Conservation (phyloP, 2,329 filamentous ascomycete genomes). For the Pseudocercospora eumusae region DNA sequence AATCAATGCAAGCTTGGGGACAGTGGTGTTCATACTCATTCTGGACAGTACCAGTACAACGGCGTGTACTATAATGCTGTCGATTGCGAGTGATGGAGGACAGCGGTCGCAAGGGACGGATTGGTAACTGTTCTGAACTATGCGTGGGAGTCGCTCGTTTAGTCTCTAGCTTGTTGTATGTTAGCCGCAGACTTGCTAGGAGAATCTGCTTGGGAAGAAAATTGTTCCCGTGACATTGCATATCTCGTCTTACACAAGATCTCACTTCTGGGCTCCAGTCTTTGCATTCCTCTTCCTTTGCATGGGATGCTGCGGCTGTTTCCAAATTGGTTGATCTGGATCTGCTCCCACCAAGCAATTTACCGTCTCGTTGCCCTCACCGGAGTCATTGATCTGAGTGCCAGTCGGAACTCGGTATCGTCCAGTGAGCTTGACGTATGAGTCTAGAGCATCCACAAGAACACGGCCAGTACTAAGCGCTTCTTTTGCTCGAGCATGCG, state of each 20-base stretch:
- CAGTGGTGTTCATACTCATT: too few species aligned
- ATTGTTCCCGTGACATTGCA: neutral
- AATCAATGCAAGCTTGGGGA: too few species aligned
- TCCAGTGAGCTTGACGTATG: constrained; percentile 23
- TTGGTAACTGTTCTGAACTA: too few species aligned
- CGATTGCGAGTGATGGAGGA: too few species aligned
- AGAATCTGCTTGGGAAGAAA: neutral
- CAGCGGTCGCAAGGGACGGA: too few species aligned
- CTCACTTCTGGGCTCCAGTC: neutral
- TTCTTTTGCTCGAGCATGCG: constrained; percentile 22
- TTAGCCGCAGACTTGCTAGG: neutral
- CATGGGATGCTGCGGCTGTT: constrained; percentile 23
- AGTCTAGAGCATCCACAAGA: constrained; percentile 23
- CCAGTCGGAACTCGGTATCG: constrained; percentile 19
- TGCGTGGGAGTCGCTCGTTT: too few species aligned
- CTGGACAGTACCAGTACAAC: too few species aligned
- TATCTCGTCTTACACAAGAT: neutral
- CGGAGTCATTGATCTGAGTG: constrained; percentile 38
- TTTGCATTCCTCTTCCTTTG: neutral
- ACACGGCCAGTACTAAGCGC: constrained; percentile 19
- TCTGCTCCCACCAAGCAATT: constrained; percentile 40
- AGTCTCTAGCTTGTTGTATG: neutral
- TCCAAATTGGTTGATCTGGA: constrained; percentile 29
- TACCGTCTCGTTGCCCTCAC: constrained; percentile 40
- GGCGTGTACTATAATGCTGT: too few species aligned